Base-by-base conservation (phyloP, 73 alveolate genomes). In the Stentor roeselii region DNA sequence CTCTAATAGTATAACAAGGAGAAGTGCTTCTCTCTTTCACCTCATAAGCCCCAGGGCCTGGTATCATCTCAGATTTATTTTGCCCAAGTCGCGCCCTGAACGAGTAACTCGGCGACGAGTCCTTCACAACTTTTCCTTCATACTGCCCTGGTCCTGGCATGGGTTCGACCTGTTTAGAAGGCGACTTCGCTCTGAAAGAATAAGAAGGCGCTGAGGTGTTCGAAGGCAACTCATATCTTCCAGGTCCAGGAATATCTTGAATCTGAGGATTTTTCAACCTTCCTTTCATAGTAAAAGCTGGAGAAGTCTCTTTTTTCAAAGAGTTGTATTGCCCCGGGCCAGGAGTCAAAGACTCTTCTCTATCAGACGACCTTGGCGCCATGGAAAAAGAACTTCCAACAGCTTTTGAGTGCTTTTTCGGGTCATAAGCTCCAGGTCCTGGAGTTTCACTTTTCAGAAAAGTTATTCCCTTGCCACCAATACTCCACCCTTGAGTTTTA, bases 11-110 rank as follows among this genome's bases (percentile, higher is more conserved):
- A 67, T 21, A 67, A 27, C 41, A 27, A 14, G 80, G 80, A 0
- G 27, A 36, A 1, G 11, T n/a, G 2, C 14, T 11, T 21, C 41
- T 67, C 34, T 27, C 50, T n/a, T 67, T 34, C 27, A 67, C 80
- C 34, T 67, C 50, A 32, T 67, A 67, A 30, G 80, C 80, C 37
- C 80, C 80, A 30, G 80, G 80, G 41, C 80, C 80, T 67, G 80
- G 80, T 21, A 40, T 67, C 41, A 30, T n/a, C 41, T 30, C 27
- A 11, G 67, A 11, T 50, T 50, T 21, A 21, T 21, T 50, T 50
- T 11, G 21, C 6, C 30, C 30, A 50, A 50, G 67, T 50, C 67
- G 6, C 21, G 6, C 21, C 21, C 30, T 11, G 21, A 21, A 50
- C 6, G 30, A 6, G 67, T 11, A 11, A 11, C 21, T 50, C 21